phyloP scores from a whole-genome alignment of 108 stramenopile species.

The Nitzschia palea region DNA sequence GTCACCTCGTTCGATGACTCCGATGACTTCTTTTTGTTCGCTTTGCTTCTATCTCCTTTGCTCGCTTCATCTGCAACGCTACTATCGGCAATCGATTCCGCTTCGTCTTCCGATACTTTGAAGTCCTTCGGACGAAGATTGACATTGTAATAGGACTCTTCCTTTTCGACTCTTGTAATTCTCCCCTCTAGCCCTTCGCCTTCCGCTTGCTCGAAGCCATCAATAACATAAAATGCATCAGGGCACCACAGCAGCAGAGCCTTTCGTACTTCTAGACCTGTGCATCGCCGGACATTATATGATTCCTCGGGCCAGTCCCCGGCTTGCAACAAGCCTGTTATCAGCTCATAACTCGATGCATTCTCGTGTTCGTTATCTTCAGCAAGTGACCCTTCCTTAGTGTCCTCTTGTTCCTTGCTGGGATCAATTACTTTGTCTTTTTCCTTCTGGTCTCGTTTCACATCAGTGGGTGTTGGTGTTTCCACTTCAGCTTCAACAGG shows the following conservation, averaged over 20 bases:
- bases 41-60: slow-evolving; percentile 33
- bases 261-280: slow-evolving; percentile 85
- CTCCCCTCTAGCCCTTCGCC: slow-evolving; percentile 82
- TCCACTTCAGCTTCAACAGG: neutral
- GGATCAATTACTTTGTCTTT: slow-evolving; percentile 15
- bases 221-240: slow-evolving; percentile 83
- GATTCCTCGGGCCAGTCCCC: slow-evolving; percentile 88
- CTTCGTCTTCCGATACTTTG: slow-evolving; percentile 41
- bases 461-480: neutral
- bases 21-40: slow-evolving; percentile 17
- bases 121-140: slow-evolving; percentile 62
- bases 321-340: slow-evolving; percentile 78
- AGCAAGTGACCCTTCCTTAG: slow-evolving; percentile 14
- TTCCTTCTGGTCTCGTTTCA: neutral
- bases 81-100: slow-evolving; percentile 24
- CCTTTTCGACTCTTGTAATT: slow-evolving; percentile 79
- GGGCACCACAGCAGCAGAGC: slow-evolving; percentile 81
- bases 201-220: slow-evolving; percentile 85
- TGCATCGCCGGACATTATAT: slow-evolving; percentile 85
- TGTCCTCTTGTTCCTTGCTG: neutral
- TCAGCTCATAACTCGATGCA: slow-evolving; percentile 83
- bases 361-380: slow-evolving; percentile 42
- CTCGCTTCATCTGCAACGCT: slow-evolving; percentile 21
- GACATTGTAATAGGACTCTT: slow-evolving; percentile 74
- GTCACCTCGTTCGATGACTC: slow-evolving; percentile 65